These are phyloP conservation scores for Cornus florida DNA, from an alignment of 148 eudicot genomes.

Conservation along the genomic window DNA sequence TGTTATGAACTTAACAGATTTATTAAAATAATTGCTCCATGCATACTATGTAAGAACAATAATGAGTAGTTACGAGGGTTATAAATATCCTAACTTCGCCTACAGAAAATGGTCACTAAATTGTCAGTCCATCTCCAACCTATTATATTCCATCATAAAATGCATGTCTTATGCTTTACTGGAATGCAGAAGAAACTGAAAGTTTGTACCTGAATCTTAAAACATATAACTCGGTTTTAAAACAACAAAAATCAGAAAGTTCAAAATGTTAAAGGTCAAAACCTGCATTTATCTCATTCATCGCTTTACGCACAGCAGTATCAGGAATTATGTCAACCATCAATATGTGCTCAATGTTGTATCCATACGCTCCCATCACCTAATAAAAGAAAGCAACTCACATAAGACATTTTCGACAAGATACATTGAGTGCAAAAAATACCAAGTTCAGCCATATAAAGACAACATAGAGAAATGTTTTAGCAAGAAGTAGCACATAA, in stretches of 20 bases:
- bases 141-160: no score
- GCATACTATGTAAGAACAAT: no score
- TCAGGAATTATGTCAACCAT: slow-evolving; percentile 99
- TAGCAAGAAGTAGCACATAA: not conserved
- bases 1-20: no score
- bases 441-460: not conserved
- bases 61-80: no score
- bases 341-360: slow-evolving; percentile 90
- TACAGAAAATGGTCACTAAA: no score
- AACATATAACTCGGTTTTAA: not conserved
- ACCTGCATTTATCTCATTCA: slow-evolving; percentile 99
- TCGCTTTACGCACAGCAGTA: slow-evolving; percentile 86
- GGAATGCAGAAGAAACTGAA: not conserved
- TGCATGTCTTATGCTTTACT: no score
- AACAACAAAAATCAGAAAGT: not conserved
- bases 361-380: slow-evolving; percentile 99
- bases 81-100: no score
- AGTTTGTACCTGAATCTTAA: not conserved
- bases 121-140: no score
- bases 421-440: not conserved
- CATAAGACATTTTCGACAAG: no score
- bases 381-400: slow-evolving; percentile 27
- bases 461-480: not conserved
- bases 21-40: no score
- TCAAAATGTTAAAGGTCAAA: not conserved